Evolutionary conservation across 139 green algal genomes (phyloP), one percentile per base, ranked within the genome.

Genomic region (Chlorokybus atmophyticus): DNA sequence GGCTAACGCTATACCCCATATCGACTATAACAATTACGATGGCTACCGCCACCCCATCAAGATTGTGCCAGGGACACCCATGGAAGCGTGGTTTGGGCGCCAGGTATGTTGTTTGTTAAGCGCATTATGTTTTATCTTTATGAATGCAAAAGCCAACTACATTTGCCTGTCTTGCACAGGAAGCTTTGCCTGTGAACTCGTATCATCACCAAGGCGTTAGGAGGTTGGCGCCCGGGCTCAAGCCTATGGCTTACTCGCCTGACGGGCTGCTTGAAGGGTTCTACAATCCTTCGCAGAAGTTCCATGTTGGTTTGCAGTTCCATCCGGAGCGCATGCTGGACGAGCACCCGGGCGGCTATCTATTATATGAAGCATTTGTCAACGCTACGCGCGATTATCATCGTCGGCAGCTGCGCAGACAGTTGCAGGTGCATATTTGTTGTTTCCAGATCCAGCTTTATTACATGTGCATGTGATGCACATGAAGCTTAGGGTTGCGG

Each of bases 261-360:
- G 47, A 54, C 28, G 47, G 47, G 25, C 47, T 54, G 8, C 10
- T 54, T 54, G 47, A 54, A 14, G 47, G 10, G 8, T 54, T 47
- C 25, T 54, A 54, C 14, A 17, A 54, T 54, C 47, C 47, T 47
- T 39, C 24, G 14, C 47, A 54, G 28, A 29, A 47, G 25, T 54
- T 54, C 47, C 47, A 31, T 8, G 47, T 54, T 10, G 47, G 47
- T 10, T 17, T 54, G 10, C 47, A 54, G 47, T 54, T 54, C 25
- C 47, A 54, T 14, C 47, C 47, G 47, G 47, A 54, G 28, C 47
- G 47, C 24, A 54, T 54, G 47, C 47, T 54, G 47, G 24, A 54
- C 47, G 47, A 54, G 47, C 10, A 54, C 25, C 47, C 47, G 24
- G 25, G 25, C 25, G 47, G 47, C 24, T 29, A 29, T 47, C 8